These are phyloP conservation scores for Chalara sp. DNA, from an alignment of 2,329 filamentous ascomycete genomes.

Conservation along the genomic window DNA sequence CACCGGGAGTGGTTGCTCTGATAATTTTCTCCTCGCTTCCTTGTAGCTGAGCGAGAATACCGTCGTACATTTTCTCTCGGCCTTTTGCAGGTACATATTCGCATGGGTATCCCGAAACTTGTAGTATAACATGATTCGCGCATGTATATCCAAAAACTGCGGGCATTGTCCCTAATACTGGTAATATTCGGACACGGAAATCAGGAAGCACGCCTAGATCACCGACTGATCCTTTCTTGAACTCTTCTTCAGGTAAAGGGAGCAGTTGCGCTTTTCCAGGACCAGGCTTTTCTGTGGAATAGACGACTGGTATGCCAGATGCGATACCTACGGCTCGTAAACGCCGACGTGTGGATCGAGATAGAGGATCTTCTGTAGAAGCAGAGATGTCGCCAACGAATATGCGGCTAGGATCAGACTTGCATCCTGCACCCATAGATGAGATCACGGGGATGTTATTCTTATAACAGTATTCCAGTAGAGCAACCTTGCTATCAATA, in stretches of 20 bases:
- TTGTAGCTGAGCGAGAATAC: conserved; percentile 69
- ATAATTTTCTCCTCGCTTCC: conserved; percentile 68
- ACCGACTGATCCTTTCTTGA: conserved; percentile 74
- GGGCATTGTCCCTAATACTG: conserved; percentile 94
- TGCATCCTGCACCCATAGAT: conserved; percentile 94
- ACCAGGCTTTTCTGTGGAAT: conserved; percentile 82
- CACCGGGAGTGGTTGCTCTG: conserved; percentile 39
- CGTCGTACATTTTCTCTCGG: conserved; percentile 87
- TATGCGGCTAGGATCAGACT: conserved; percentile 77
- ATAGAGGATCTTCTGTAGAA: conserved; percentile 83
- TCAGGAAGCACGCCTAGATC: conserved; percentile 86
- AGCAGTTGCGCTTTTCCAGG: conserved; percentile 87
- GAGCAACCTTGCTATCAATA: conserved; percentile 89
- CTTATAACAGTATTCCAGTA: conserved; percentile 81
- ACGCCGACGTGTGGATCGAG: conserved; percentile 72
- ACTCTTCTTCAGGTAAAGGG: conserved; percentile 82
- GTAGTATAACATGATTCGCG: conserved; percentile 88
- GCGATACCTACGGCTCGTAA: conserved; percentile 68
- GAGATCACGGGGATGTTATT: conserved; percentile 78
- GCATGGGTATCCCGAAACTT: conserved; percentile 73
- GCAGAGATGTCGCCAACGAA: conserved; percentile 86
- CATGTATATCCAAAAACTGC: conserved; percentile 89
- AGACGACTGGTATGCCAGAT: conserved; percentile 84
- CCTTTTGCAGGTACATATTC: conserved; percentile 78
- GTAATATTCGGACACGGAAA: conserved; percentile 90